These are phyloP conservation scores for Wickerhamiella domercqiae DNA, from an alignment of 805 yeast species.

Conservation along the genomic window DNA sequence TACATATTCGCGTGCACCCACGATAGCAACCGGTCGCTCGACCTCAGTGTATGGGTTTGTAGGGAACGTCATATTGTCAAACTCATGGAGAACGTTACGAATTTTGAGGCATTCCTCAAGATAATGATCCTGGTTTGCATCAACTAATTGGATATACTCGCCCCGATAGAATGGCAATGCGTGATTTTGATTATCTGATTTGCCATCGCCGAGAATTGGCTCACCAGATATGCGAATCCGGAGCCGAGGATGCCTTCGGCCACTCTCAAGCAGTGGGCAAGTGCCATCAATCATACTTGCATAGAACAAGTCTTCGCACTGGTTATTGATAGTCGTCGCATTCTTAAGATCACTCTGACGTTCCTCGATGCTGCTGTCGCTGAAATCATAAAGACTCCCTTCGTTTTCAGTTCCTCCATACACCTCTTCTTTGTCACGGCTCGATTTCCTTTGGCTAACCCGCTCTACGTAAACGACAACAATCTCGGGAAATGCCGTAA, in stretches of 20 bases:
- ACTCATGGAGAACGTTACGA: constrained; percentile 58
- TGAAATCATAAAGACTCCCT: constrained; percentile 33
- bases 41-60: constrained; percentile 14
- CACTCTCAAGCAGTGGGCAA: constrained; percentile 44
- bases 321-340: background rate
- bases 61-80: constrained; percentile 20
- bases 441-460: too few species aligned
- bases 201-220: constrained; percentile 76
- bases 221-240: constrained; percentile 57
- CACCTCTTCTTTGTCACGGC: too few species aligned
- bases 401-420: constrained; percentile 12
- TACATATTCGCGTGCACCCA: constrained; percentile 72
- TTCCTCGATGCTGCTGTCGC: too few species aligned
- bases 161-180: constrained; percentile 63
- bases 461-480: constrained; percentile 26
- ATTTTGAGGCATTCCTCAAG: constrained; percentile 70
- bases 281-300: constrained; percentile 60
- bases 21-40: constrained; percentile 53
- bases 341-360: too few species aligned
- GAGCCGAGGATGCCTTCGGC: constrained; percentile 45
- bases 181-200: constrained; percentile 70
- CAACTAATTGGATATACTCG: constrained; percentile 64
- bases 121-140: constrained; percentile 75
- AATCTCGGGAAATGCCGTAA: constrained; percentile 72
- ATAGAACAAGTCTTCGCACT: constrained; percentile 14